Conservation (phyloP, 2,329 filamentous ascomycete species). For the Paracoccidioides lutzii region DNA sequence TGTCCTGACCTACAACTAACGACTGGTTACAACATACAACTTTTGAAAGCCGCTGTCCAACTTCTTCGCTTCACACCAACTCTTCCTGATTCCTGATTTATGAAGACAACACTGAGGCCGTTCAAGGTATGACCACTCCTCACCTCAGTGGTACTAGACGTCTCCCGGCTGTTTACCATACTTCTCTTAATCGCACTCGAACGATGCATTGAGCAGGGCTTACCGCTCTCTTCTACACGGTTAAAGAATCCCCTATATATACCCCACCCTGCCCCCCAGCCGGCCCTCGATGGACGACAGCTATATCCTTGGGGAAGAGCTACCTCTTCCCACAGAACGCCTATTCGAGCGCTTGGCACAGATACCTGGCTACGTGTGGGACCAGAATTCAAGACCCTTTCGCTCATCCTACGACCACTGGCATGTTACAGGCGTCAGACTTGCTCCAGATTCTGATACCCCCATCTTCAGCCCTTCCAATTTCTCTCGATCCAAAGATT, state of each 20-base stretch:
- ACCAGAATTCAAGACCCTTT: slow-evolving; percentile 43
- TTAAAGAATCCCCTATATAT: background rate
- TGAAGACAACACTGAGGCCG: background rate
- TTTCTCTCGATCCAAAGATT: slow-evolving; percentile 33
- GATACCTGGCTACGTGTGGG: slow-evolving; percentile 64
- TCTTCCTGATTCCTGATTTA: background rate
- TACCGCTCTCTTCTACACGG: background rate
- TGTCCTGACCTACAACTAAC: too few relatives aligned
- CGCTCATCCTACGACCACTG: slow-evolving; percentile 74
- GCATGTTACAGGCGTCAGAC: slow-evolving; percentile 53
- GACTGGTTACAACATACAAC: too few relatives aligned
- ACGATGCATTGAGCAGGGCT: background rate
- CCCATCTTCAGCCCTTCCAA: slow-evolving; percentile 21
- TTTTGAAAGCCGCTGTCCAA: too few relatives aligned
- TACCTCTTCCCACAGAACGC: slow-evolving; percentile 47
- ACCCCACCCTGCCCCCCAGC: background rate
- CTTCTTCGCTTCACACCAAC: background rate
- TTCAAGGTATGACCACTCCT: background rate
- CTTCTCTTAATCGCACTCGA: background rate
- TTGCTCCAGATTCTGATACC: slow-evolving; percentile 39
- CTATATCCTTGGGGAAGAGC: slow-evolving; percentile 32
- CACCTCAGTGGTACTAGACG: background rate
- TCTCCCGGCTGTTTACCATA: background rate
- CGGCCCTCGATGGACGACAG: slow-evolving; percentile 14
- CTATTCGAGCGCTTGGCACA: slow-evolving; percentile 62